phyloP scores from a whole-genome alignment of 1,284 basidiomycete genomes.

The Naganishia sp. region DNA sequence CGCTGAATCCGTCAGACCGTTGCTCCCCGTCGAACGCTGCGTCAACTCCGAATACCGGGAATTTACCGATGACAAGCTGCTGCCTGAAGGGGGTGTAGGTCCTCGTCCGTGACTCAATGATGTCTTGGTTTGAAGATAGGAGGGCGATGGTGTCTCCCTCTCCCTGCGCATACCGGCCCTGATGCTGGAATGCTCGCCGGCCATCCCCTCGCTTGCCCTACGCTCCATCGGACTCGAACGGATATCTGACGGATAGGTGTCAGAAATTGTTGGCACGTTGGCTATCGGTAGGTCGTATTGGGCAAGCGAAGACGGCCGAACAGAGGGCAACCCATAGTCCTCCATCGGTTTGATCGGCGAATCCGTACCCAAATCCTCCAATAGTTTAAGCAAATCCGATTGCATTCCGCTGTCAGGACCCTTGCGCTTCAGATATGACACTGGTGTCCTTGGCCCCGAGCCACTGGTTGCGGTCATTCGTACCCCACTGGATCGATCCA shows the following conservation, averaged over 20 bases:
- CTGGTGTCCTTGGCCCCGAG: constrained; percentile 14
- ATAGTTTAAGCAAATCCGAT: constrained; percentile 20
- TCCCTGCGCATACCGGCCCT: background rate
- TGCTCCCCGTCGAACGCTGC: constrained; percentile 19
- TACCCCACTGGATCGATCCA: constrained; percentile 8
- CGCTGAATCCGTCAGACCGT: constrained; percentile 29
- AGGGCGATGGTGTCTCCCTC: constrained; percentile 17
- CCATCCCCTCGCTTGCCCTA: constrained; percentile 29
- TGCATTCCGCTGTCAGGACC: constrained; percentile 12
- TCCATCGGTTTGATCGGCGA: constrained; percentile 27
- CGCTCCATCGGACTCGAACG: constrained; percentile 28
- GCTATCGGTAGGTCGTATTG: constrained; percentile 9
- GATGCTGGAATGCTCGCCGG: constrained; percentile 3
- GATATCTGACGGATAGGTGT: background rate
- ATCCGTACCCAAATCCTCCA: constrained; percentile 26
- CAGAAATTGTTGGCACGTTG: background rate
- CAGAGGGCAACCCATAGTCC: constrained; percentile 13
- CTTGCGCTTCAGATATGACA: constrained; percentile 18
- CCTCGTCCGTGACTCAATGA: constrained; percentile 3
- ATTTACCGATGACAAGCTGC: constrained; percentile 23
- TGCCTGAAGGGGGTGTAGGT: constrained; percentile 28
- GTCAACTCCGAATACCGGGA: constrained; percentile 20
- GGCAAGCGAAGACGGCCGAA: constrained; percentile 13
- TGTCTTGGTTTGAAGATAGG: background rate
- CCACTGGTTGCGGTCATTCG: background rate